Conservation (phyloP, 345 rosid species). For the Hibiscus trionum region DNA sequence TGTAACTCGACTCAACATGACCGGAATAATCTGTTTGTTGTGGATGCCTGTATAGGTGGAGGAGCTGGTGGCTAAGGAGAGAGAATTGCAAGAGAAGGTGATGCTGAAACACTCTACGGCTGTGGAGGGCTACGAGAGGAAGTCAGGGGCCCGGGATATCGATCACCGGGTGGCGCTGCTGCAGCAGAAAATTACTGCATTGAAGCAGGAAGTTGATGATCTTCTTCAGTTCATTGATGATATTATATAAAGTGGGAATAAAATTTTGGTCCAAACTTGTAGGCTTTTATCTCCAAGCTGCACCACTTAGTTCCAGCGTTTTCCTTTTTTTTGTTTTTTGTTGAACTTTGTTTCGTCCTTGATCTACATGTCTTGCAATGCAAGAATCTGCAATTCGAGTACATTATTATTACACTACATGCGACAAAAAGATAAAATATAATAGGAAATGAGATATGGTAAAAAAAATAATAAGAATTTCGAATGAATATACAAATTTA, state of each 20-base stretch:
- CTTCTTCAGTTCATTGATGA: conserved; percentile 71
- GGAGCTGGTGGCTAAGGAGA: conserved; percentile 77
- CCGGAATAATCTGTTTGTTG: neutral
- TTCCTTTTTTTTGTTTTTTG: neutral
- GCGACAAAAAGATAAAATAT: no score
- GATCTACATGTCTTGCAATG: neutral
- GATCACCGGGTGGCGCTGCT: conserved; percentile 60
- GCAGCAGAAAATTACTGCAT: conserved; percentile 55
- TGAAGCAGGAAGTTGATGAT: conserved; percentile 84
- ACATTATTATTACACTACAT: neutral
- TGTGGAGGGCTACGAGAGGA: conserved; percentile 70
- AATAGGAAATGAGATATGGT: no score
- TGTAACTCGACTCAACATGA: neutral
- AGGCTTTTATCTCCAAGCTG: neutral
- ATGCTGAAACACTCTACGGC: conserved; percentile 49
- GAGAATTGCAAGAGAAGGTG: conserved; percentile 78
- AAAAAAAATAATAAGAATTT: no score
- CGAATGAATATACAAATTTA: neutral
- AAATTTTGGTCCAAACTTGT: neutral
- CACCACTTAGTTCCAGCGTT: neutral
- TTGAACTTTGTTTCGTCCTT: neutral
- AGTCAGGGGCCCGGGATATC: conserved; percentile 56
- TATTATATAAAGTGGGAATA: conserved; percentile 38
- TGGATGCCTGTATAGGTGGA: conserved; percentile 47
- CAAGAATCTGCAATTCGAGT: neutral